Conservation (phyloP, 148 eudicot species). For the Nepenthes mirabilis region DNA sequence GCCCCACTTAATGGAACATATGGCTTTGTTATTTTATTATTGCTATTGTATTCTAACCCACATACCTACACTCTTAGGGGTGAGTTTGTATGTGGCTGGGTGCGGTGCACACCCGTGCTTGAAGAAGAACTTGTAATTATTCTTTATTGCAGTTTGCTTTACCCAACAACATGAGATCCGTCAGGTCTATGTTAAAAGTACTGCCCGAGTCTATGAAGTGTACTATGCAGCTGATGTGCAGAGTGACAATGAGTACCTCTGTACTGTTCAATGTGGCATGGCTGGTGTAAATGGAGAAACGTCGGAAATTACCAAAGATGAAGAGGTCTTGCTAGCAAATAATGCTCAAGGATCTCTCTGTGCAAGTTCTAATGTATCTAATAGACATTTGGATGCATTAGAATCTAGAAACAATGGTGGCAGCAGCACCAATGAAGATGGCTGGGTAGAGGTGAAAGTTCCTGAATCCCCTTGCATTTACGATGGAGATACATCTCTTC, state of each 20-base stretch:
- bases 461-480: conserved; percentile 21
- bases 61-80: too few relatives aligned
- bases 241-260: conserved; percentile 54
- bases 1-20: too few relatives aligned
- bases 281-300: conserved; percentile 36
- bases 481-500: conserved; percentile 10
- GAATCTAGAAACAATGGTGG: conserved; percentile 20
- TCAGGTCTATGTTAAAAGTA: conserved; percentile 77
- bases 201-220: conserved; percentile 77
- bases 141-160: conserved; percentile 43
- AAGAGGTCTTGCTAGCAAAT: conserved; percentile 24
- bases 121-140: too few relatives aligned
- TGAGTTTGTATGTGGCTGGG: too few relatives aligned
- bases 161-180: conserved; percentile 52
- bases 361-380: conserved; percentile 12
- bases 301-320: conserved; percentile 20
- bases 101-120: too few relatives aligned
- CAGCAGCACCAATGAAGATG: conserved; percentile 41
- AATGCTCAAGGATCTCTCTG: conserved; percentile 19
- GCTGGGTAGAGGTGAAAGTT: conserved; percentile 78
- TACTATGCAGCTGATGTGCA: conserved; percentile 36
- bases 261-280: conserved; percentile 78
- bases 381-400: conserved; percentile 16
- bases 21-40: too few relatives aligned
- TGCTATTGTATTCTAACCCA: too few relatives aligned